phyloP scores from a whole-genome alignment of 2,329 filamentous ascomycete genomes.

The Huntiella bhutanensis region DNA sequence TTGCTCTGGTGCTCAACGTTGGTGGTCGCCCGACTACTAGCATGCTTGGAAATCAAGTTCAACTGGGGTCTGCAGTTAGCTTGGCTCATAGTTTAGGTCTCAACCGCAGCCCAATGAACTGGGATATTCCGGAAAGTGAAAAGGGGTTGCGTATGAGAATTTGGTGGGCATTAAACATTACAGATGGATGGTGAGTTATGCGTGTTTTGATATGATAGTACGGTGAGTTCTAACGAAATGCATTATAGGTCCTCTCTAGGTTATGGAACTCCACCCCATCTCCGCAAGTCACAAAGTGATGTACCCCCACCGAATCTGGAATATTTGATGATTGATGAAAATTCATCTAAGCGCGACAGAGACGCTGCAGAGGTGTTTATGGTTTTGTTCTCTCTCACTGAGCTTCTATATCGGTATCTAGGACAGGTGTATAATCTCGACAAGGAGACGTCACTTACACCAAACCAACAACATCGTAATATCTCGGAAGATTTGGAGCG shows the following conservation, averaged over 20 bases:
- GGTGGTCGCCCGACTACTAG: conserved; percentile 40
- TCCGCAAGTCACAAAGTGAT: conserved; percentile 27
- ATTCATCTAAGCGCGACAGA: conserved; percentile 11
- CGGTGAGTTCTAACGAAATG: not conserved
- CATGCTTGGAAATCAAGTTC: conserved; percentile 36
- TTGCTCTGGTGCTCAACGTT: conserved; percentile 38
- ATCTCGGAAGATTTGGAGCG: conserved; percentile 19
- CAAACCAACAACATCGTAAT: not conserved
- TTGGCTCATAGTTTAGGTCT: conserved; percentile 34
- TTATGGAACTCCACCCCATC: conserved; percentile 32
- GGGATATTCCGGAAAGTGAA: conserved; percentile 32
- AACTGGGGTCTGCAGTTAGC: conserved; percentile 30
- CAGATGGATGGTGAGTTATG: conserved; percentile 31
- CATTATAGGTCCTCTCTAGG: conserved; percentile 28
- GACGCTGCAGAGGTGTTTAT: conserved; percentile 23
- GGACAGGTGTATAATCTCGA: conserved; percentile 13
- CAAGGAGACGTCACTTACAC: conserved; percentile 13
- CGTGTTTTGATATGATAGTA: not conserved
- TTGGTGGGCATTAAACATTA: conserved; percentile 36
- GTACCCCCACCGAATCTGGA: conserved; percentile 24
- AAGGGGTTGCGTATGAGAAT: conserved; percentile 32
- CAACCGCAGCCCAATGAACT: conserved; percentile 31
- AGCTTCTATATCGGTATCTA: conserved; percentile 21
- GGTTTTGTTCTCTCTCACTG: conserved; percentile 25
- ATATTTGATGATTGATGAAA: conserved; percentile 17